A percentile compares a stretch with the other conserved stretches of the same genome.
Conservation (phyloP, 2,329 filamentous ascomycete genomes). For the Clonostachys rosea region DNA sequence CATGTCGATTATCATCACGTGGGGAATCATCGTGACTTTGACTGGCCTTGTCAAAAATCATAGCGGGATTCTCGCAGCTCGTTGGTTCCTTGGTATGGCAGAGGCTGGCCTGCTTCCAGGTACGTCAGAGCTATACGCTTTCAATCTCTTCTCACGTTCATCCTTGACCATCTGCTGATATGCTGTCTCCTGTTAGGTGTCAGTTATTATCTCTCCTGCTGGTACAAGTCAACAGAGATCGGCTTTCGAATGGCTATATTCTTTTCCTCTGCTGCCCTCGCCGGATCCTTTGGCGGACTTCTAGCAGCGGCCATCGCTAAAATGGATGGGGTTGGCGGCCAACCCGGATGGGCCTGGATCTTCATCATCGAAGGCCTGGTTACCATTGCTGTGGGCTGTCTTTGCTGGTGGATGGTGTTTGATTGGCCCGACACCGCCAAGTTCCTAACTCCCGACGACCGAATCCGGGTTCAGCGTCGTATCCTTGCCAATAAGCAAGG, state of each 20-base stretch:
- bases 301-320: conserved; percentile 65
- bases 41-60: conserved; percentile 48
- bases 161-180: too few species aligned
- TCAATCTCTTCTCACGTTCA: too few species aligned
- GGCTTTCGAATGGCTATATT: conserved; percentile 63
- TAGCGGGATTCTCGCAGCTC: conserved; percentile 37
- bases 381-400: conserved; percentile 61
- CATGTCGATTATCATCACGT: conserved; percentile 62
- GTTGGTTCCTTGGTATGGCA: conserved; percentile 58
- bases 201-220: conserved; percentile 67
- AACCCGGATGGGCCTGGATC: conserved; percentile 60
- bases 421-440: conserved; percentile 78
- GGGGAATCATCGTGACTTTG: conserved; percentile 41
- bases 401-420: conserved; percentile 67
- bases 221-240: conserved; percentile 71
- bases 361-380: conserved; percentile 67
- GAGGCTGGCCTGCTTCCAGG: conserved; percentile 63
- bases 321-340: conserved; percentile 61
- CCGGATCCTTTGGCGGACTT: conserved; percentile 72
- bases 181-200: conserved; percentile 27
- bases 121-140: too few species aligned
- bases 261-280: conserved; percentile 76
- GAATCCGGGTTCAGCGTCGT: conserved; percentile 69
- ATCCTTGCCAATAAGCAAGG: conserved; percentile 65
- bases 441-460: conserved; percentile 69